Base-by-base conservation (phyloP, 331 rosid species). In the Phaseolus coccineus region DNA sequence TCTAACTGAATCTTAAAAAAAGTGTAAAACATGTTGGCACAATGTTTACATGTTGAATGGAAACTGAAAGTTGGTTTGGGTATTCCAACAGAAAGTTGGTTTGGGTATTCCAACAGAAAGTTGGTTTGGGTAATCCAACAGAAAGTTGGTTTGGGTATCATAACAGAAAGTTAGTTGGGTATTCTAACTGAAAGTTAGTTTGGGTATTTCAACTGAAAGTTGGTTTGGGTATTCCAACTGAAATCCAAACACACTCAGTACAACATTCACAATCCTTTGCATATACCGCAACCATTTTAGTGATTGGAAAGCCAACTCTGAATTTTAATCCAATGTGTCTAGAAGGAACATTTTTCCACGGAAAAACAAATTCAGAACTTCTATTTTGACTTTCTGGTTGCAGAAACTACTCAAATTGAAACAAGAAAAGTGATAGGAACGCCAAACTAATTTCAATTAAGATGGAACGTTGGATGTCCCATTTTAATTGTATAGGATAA, bases 241-340 rank as follows among this genome's bases (percentile, higher is more conserved):
- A 37, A 37, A 37, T 37, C 8, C 42, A 37, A 37, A 37, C 42
- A 37, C 8, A 37, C 8, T 37, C 42, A 6, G 42, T 37, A 37
- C 7, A 68, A 56, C 61, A 70, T 48, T 71, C 73, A 47, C 24
- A 47, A 70, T 79, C 71, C 33, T 69, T 70, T 47, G 63, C 71
- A 69, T 47, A 69, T 61, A 40, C 8, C 16, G 70, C 25, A 57
- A 37, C 47, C 13, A 3, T 66, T 37, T 66, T 37, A 25, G 51
- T 27, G 46, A 48, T 35, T 47, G 77, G 62, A 66, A 78, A 50
- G 25, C 77, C 35, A 73, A 28, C 28, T 24, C 6, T 30, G 1
- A 40, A 8, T 39, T 67, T 63, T 63, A 48, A 74, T n/a, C 48
- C 24, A 42, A 52, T 40, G 40, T 37, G 8, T 37, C 40, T 37